These are phyloP conservation scores for Cantharellus cinnabarinus DNA, from an alignment of 768 basidiomycete genomes.

Conservation along the genomic window DNA sequence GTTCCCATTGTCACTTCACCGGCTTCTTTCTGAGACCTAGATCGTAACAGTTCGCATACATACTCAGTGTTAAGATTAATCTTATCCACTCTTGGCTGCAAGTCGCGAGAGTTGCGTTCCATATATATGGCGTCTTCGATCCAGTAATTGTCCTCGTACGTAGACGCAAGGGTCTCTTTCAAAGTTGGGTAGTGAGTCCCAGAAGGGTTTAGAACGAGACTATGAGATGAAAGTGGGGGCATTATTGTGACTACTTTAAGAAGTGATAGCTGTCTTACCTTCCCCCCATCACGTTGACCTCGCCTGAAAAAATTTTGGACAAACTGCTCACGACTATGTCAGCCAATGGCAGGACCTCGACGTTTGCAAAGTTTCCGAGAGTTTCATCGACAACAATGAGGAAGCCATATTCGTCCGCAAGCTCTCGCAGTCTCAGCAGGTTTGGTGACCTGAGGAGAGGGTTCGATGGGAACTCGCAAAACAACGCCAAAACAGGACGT, in stretches of 20 bases:
- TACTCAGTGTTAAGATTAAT: conserved; percentile 73
- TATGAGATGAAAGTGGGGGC: conserved; percentile 15
- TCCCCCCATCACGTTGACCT: conserved; percentile 93
- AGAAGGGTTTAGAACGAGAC: conserved; percentile 72
- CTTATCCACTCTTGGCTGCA: conserved; percentile 44
- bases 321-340: conserved; percentile 85
- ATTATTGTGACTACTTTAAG: neutral
- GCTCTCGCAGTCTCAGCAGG: conserved; percentile 43
- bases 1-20: neutral
- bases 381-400: conserved; percentile 84
- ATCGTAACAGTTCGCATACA: conserved; percentile 55
- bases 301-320: conserved; percentile 88
- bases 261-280: conserved; percentile 32
- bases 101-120: conserved; percentile 96
- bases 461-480: conserved; percentile 91
- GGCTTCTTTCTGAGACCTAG: conserved; percentile 18
- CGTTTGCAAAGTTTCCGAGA: conserved; percentile 84
- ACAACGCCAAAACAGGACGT: conserved; percentile 57
- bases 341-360: conserved; percentile 66
- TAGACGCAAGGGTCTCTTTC: conserved; percentile 32
- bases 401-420: conserved; percentile 82
- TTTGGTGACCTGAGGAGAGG: conserved; percentile 77
- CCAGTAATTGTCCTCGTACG: conserved; percentile 75
- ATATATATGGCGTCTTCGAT: conserved; percentile 86
- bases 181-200: conserved; percentile 46